Evolutionary conservation across 2,329 filamentous ascomycete species (phyloP).

Genomic region (Mycosphaerella sp.): DNA sequence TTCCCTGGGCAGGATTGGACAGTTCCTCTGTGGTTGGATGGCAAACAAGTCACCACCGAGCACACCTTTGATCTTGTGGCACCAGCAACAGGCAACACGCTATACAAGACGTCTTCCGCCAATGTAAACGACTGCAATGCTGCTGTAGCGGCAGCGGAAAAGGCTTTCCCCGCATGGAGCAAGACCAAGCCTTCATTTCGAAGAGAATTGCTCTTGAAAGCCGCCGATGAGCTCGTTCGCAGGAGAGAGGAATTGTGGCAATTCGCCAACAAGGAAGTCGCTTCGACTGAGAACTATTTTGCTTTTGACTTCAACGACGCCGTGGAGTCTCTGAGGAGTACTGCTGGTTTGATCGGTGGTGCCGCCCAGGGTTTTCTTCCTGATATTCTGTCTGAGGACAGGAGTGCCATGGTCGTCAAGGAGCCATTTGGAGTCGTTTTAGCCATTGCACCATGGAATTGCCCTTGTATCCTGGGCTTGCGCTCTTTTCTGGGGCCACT

Average conservation of each 20-base stretch:
- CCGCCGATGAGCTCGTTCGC: constrained; percentile 55
- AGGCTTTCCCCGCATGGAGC: constrained; percentile 64
- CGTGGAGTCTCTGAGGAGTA: constrained; percentile 44
- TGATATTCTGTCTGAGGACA: constrained; percentile 45
- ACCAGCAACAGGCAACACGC: constrained; percentile 47
- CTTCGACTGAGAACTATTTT: constrained; percentile 36
- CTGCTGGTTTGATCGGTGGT: constrained; percentile 43
- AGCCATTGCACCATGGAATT: constrained; percentile 67
- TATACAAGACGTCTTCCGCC: constrained; percentile 51
- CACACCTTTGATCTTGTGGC: constrained; percentile 51
- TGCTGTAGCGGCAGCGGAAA: constrained; percentile 55
- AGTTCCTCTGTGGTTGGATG: constrained; percentile 41
- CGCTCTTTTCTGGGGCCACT: constrained; percentile 53
- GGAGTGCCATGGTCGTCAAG: constrained; percentile 53
- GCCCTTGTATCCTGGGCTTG: constrained; percentile 44
- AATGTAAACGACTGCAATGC: constrained; percentile 50
- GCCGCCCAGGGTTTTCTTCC: constrained; percentile 45
- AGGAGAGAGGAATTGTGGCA: constrained; percentile 55
- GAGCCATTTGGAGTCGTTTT: constrained; percentile 74
- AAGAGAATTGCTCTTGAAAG: constrained; percentile 62
- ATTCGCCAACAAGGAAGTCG: constrained; percentile 55
- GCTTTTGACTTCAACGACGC: constrained; percentile 36
- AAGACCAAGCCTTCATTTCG: constrained; percentile 54
- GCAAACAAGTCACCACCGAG: constrained; percentile 40
- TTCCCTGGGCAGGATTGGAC: constrained; percentile 17